phyloP scores from a whole-genome alignment of 805 yeast species.

The Blastobotrys peoriensis region DNA sequence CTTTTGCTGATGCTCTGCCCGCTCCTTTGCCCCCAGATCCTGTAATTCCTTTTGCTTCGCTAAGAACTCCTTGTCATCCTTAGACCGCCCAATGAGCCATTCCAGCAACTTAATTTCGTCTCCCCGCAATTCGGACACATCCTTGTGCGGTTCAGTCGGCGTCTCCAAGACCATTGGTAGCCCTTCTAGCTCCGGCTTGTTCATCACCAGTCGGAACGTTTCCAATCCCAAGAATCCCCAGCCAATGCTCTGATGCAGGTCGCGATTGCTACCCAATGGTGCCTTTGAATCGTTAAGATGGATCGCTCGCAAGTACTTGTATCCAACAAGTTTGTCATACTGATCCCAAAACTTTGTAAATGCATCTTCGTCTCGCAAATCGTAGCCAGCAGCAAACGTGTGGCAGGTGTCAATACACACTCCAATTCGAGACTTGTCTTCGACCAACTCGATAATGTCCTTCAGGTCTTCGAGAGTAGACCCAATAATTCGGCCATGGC shows the following conservation, averaged over 20 bases:
- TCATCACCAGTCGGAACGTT: slow-evolving; percentile 71
- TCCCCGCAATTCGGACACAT: slow-evolving; percentile 41
- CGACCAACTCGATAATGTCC: slow-evolving; percentile 69
- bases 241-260: slow-evolving; percentile 86
- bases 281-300: slow-evolving; percentile 95
- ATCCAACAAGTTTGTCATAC: slow-evolving; percentile 71
- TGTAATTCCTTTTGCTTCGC: slow-evolving; percentile 46
- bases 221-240: slow-evolving; percentile 86
- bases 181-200: slow-evolving; percentile 50
- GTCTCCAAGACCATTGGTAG: slow-evolving; percentile 87
- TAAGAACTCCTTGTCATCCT: slow-evolving; percentile 50
- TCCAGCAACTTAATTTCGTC: slow-evolving; percentile 74
- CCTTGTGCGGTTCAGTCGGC: slow-evolving; percentile 42
- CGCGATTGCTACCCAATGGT: slow-evolving; percentile 84
- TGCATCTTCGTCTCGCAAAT: slow-evolving; percentile 53
- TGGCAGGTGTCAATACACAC: slow-evolving; percentile 97
- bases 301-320: slow-evolving; percentile 66
- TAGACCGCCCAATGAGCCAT: slow-evolving; percentile 60
- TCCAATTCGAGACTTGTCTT: slow-evolving; percentile 80
- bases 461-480: slow-evolving; percentile 69
- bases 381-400: slow-evolving; percentile 94
- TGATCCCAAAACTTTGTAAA: slow-evolving; percentile 66
- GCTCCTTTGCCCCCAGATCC: slow-evolving; percentile 57
- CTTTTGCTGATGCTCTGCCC: slow-evolving; percentile 63
- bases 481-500: slow-evolving; percentile 88